Evolutionary conservation across 2,329 filamentous ascomycete genomes (phyloP), one percentile per base, ranked within the genome.

Genomic region (Aureobasidium sp.): DNA sequence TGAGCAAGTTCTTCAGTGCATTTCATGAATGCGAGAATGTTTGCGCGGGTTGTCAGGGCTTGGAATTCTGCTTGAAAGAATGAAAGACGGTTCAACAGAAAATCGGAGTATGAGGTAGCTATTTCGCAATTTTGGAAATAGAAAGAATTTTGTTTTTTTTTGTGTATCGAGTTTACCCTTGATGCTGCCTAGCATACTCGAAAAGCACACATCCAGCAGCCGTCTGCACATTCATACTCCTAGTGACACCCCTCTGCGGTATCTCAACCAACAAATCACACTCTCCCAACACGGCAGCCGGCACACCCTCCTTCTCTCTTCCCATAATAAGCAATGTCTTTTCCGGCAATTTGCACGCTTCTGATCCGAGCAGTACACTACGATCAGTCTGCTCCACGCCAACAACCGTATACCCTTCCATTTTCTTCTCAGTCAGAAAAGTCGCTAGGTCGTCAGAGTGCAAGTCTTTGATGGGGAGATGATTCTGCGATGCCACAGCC

Each of bases 161-260:
- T n/a, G 6, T 39, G 10, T 39, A 4, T 21, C 14, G 2, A 4
- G 10, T 37, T n/a, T 32, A 50, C 19, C 37, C 22, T 14, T 50
- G 49, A 45, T 61, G 59, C 59, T 75, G 71, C 57, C 74, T 70
- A 62, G 68, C 70, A 65, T 73, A 78, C 61, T 79, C 76, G 61
- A 71, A 78, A 32, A 78, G 59, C 39, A 76, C 75, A 53, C 77
- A 72, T 0, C 70, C 74, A 12, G 73, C 74, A 11, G 75, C 76
- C 21, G 75, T 78, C 65, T 79, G 76, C 56, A 79, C 76, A 63
- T 79, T 79, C 65, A 79, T 64, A 61, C 74, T 78, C 59, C 76
- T 68, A 27, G 76, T 79, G 6, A 77, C 68, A 0, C 76, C 76
- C 44, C 70, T 67, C 56, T 78, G 77, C 45, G 68, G 66, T 42